Percentiles rank a stretch among this genome's conserved stretches.
These are phyloP conservation scores for Backusella macrospora DNA, from an alignment of 192 early-diverging fungal genomes.

Conservation along the genomic window DNA sequence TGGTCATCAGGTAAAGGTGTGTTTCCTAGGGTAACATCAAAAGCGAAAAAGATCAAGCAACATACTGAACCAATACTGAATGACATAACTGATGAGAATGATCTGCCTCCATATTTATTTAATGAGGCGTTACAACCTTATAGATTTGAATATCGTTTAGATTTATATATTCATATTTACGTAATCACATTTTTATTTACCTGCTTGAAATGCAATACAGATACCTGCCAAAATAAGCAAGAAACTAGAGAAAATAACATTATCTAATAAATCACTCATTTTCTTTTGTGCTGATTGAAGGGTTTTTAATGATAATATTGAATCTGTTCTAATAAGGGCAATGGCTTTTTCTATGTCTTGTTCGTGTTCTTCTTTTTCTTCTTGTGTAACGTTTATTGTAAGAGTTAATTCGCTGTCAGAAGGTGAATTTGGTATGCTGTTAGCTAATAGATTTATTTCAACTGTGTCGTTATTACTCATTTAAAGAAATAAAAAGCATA, in stretches of 20 bases:
- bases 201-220: conserved; percentile 34
- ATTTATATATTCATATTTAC: not conserved
- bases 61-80: conserved; percentile 13
- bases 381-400: not conserved
- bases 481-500: not conserved
- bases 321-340: not conserved
- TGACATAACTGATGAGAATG: conserved; percentile 33
- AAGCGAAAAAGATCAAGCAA: conserved; percentile 30
- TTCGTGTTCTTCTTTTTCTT: not conserved
- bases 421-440: not conserved
- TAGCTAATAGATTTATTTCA: not conserved
- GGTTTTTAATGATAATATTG: conserved; percentile 6
- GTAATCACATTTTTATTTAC: conserved; percentile 4
- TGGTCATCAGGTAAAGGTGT: conserved; percentile 25
- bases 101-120: conserved; percentile 31
- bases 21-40: conserved; percentile 22
- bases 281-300: conserved; percentile 1
- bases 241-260: not conserved
- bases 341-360: not conserved
- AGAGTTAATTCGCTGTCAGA: not conserved
- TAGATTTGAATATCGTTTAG: not conserved
- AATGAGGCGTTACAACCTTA: conserved; percentile 34
- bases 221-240: conserved; percentile 28
- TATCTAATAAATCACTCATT: conserved; percentile 8
- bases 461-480: not conserved